These are phyloP conservation scores for Fusarium nanum DNA, from an alignment of 2,329 filamentous ascomycete genomes.

Conservation along the genomic window DNA sequence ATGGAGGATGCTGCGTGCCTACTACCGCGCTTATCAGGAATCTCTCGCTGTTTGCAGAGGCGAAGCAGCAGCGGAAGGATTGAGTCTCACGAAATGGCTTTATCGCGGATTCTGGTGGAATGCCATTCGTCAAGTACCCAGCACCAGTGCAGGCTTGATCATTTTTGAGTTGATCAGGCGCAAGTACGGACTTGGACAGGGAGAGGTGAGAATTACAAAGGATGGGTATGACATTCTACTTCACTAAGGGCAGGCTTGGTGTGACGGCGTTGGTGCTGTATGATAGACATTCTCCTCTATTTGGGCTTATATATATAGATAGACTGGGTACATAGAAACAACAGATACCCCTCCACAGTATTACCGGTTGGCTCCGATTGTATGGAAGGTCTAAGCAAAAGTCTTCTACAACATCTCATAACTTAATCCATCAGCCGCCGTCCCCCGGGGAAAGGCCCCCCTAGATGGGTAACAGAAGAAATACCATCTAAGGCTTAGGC, in stretches of 20 bases:
- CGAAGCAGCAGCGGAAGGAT: conserved; percentile 67
- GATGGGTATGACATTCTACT: conserved; percentile 80
- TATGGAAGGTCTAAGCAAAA: background rate
- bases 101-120: conserved; percentile 79
- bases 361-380: background rate
- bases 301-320: conserved; percentile 1
- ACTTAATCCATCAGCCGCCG: background rate
- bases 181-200: conserved; percentile 74
- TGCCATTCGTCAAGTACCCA: conserved; percentile 79
- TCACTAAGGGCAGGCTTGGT: conserved; percentile 33
- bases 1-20: conserved; percentile 70
- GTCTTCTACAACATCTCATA: background rate
- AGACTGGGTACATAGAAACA: conserved; percentile 8
- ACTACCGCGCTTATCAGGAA: conserved; percentile 77
- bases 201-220: conserved; percentile 72
- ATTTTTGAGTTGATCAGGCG: conserved; percentile 81
- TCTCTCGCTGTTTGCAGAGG: conserved; percentile 70
- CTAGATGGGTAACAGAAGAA: too few species aligned
- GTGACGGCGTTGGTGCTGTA: conserved; percentile 26
- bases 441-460: background rate
- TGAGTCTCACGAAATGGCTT: conserved; percentile 70
- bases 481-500: too few species aligned
- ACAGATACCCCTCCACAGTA: background rate
- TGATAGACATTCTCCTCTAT: conserved; percentile 37
- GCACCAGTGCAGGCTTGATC: conserved; percentile 80